These are phyloP conservation scores for Pterocarpus santalinus DNA, from an alignment of 306 rosid species.

Conservation along the genomic window DNA sequence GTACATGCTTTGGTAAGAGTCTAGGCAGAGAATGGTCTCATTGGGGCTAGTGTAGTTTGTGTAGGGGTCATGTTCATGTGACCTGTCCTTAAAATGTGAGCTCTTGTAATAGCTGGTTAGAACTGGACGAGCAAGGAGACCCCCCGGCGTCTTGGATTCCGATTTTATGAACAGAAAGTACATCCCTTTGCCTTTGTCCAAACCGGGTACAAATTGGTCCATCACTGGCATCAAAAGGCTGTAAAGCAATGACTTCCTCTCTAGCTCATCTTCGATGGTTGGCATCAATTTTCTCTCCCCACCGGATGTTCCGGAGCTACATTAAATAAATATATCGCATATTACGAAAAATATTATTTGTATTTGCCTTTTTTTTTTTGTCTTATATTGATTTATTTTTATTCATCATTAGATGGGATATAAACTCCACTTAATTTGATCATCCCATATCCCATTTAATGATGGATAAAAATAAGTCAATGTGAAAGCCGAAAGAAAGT, in stretches of 20 bases:
- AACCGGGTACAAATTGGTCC: conserved; percentile 58
- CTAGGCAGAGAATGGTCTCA: conserved; percentile 63
- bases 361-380: too few relatives aligned
- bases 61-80: conserved; percentile 51
- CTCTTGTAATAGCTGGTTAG: conserved; percentile 68
- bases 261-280: conserved; percentile 62
- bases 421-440: too few relatives aligned
- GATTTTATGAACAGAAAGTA: conserved; percentile 60
- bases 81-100: conserved; percentile 51
- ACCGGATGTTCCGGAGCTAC: conserved; percentile 71
- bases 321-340: background rate
- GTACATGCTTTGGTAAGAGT: conserved; percentile 72
- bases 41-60: conserved; percentile 66
- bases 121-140: conserved; percentile 65
- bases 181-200: conserved; percentile 72
- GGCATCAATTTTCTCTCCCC: conserved; percentile 79
- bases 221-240: conserved; percentile 68
- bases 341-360: too few relatives aligned
- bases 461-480: too few relatives aligned
- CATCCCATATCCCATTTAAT: too few relatives aligned
- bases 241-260: conserved; percentile 56
- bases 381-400: too few relatives aligned
- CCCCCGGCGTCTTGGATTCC: conserved; percentile 63
- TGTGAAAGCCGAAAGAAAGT: too few relatives aligned
- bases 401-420: too few relatives aligned